A percentile compares a stretch with the other conserved stretches of the same genome.
Conservation (phyloP, 148 eudicot genomes). For the Spergularia marina region DNA sequence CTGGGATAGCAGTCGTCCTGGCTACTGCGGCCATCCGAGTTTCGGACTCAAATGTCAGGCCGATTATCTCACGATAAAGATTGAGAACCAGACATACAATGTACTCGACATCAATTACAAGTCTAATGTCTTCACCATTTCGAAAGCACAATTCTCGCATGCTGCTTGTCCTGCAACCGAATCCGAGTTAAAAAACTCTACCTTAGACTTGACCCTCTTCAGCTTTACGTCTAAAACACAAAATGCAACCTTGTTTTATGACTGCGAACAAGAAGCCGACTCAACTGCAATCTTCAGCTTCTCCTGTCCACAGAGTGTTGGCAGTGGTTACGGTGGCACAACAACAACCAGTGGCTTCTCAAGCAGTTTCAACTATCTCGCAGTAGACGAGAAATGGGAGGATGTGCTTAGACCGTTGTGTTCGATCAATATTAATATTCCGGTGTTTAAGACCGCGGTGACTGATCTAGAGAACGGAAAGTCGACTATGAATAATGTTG, state of each 20-base stretch:
- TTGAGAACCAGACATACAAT: neutral
- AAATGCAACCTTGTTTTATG: constrained; percentile 20
- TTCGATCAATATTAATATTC: neutral
- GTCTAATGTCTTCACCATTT: neutral
- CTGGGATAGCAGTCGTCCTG: constrained; percentile 27
- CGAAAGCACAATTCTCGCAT: neutral
- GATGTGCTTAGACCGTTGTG: neutral
- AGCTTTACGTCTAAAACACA: neutral
- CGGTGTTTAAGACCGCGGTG: neutral
- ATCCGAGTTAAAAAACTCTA: constrained; percentile 2
- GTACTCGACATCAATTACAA: constrained; percentile 19
- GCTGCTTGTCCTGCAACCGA: neutral
- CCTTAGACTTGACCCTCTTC: neutral
- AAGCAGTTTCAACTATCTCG: neutral
- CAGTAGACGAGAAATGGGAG: neutral
- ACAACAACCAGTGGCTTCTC: too few species aligned
- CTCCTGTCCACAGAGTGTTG: neutral
- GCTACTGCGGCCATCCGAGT: constrained; percentile 27
- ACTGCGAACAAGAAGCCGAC: neutral
- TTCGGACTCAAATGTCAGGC: constrained; percentile 25
- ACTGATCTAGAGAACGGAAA: neutral
- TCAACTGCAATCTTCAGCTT: neutral
- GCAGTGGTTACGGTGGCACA: neutral
- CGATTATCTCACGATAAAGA: neutral
- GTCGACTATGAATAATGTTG: neutral